Evolutionary conservation across 2,329 filamentous ascomycete species (phyloP).

Genomic region (Fusarium sp.): DNA sequence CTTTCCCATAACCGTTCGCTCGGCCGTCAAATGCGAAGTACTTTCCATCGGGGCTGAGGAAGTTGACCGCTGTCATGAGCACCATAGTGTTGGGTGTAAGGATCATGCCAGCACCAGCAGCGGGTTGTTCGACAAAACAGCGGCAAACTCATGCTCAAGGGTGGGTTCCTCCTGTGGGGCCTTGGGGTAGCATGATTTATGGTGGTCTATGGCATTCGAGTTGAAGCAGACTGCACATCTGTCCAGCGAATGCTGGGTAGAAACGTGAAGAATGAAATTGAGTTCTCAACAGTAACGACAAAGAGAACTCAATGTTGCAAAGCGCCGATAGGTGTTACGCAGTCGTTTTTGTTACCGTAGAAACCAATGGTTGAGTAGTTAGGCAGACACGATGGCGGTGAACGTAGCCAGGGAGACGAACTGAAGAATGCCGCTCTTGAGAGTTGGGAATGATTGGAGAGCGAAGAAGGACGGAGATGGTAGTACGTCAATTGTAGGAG

Average conservation of each 20-base stretch:
- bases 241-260: neutral
- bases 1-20: constrained; percentile 73
- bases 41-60: constrained; percentile 64
- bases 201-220: accelerated
- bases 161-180: too few species aligned
- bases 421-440: neutral
- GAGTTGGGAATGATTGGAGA: neutral
- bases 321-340: neutral
- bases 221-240: neutral
- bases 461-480: neutral
- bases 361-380: neutral
- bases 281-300: neutral
- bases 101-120: constrained; percentile 64
- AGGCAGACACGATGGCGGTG: neutral
- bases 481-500: neutral
- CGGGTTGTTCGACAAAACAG: constrained; percentile 24
- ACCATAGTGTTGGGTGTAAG: constrained; percentile 67
- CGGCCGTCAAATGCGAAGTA: constrained; percentile 67
- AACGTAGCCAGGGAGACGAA: neutral
- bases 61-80: constrained; percentile 66
- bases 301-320: neutral
- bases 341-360: neutral
- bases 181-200: too few species aligned
- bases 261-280: neutral
- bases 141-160: too few species aligned